These are phyloP conservation scores for Prototheca wickerhamii DNA, from an alignment of 163 green algal genomes.

Conservation along the genomic window DNA sequence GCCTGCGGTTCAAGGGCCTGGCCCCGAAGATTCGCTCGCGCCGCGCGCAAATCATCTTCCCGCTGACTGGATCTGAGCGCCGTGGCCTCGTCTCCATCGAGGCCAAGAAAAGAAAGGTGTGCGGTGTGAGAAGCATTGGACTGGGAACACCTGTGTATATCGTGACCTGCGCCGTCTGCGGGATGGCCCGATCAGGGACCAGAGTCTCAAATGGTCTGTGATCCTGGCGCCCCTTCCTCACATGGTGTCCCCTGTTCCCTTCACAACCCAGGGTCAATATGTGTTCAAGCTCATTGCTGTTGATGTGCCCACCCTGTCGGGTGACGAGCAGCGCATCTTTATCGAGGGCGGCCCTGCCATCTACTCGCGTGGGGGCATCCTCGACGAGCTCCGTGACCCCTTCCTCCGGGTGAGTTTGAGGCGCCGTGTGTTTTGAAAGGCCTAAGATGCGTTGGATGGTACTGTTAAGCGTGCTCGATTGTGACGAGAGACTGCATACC, in stretches of 20 bases:
- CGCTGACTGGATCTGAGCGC: conserved; percentile 56
- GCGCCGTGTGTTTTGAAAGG: background rate
- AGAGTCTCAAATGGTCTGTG: too few species aligned
- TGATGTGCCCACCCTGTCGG: conserved; percentile 52
- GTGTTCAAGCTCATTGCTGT: conserved; percentile 74
- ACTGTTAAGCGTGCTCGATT: background rate
- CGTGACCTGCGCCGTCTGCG: too few species aligned
- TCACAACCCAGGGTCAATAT: conserved; percentile 44
- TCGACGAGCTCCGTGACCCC: conserved; percentile 63
- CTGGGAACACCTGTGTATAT: too few species aligned
- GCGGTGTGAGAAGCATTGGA: too few species aligned
- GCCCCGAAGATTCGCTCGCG: conserved; percentile 33
- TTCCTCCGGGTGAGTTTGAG: conserved; percentile 62
- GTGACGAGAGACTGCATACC: background rate
- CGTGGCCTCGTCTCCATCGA: conserved; percentile 72
- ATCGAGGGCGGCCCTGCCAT: conserved; percentile 44
- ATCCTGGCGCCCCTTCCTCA: too few species aligned
- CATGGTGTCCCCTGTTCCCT: background rate
- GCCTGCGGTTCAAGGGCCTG: conserved; percentile 53
- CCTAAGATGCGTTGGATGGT: background rate
- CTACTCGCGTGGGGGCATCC: conserved; percentile 53
- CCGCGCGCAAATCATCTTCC: conserved; percentile 80
- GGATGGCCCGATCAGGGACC: too few species aligned
- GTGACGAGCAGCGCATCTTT: conserved; percentile 58
- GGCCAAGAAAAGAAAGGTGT: conserved; percentile 63